These are phyloP conservation scores for Clarkia xantiana DNA, from an alignment of 345 rosid genomes.

Conservation along the genomic window DNA sequence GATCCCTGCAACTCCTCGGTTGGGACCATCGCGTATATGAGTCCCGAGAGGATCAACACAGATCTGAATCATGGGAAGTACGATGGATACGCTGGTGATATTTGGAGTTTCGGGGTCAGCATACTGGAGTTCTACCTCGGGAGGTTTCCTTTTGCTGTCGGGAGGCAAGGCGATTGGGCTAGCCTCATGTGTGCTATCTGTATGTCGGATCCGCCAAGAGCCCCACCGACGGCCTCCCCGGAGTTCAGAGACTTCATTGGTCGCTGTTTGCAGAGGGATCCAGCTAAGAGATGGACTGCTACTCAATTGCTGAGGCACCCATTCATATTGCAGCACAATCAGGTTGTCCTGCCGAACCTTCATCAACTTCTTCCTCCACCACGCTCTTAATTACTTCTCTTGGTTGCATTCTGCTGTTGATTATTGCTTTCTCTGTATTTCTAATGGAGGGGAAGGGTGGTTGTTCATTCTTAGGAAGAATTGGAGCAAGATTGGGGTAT, in stretches of 20 bases:
- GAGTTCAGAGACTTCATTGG: slow-evolving; percentile 61
- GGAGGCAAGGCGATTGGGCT: slow-evolving; percentile 78
- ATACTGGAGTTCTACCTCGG: slow-evolving; percentile 74
- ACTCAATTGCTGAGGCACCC: slow-evolving; percentile 61
- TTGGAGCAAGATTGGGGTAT: no score
- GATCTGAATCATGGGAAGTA: slow-evolving; percentile 70
- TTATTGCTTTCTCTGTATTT: no score
- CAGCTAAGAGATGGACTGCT: slow-evolving; percentile 46
- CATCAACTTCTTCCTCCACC: no score
- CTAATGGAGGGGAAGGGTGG: no score
- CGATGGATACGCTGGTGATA: slow-evolving; percentile 63
- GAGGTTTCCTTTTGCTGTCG: slow-evolving; percentile 62
- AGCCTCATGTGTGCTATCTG: slow-evolving; percentile 82
- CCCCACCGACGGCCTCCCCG: slow-evolving; percentile 44
- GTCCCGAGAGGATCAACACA: slow-evolving; percentile 89
- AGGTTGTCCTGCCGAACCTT: slow-evolving; percentile 5
- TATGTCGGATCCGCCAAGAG: slow-evolving; percentile 74
- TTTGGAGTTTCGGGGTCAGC: slow-evolving; percentile 89
- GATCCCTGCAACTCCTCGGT: slow-evolving; percentile 78
- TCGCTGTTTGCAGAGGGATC: slow-evolving; percentile 83
- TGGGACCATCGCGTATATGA: slow-evolving; percentile 89
- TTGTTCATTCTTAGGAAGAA: no score
- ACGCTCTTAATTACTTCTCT: no score
- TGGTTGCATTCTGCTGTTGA: no score
- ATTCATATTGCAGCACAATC: slow-evolving; percentile 38